Conservation (phyloP, 257 asterid genomes). For the Ophiorrhiza pumila region DNA sequence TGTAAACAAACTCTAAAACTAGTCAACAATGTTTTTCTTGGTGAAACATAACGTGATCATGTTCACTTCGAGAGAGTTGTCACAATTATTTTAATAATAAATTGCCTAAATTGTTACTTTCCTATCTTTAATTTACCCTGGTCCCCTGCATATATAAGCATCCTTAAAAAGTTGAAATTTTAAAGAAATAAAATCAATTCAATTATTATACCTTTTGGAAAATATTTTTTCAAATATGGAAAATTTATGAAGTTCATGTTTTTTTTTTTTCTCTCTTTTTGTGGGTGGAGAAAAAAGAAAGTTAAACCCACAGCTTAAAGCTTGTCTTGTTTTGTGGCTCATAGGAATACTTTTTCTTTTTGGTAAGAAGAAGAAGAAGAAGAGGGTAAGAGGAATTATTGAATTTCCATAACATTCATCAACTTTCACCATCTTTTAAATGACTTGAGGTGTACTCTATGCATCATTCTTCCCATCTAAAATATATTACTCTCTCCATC, state of each 20-base stretch:
- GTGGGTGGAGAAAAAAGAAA: neutral
- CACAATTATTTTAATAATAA: no score
- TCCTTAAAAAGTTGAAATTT: no score
- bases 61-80: no score
- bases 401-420: neutral
- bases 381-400: neutral
- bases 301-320: slow-evolving; percentile 1
- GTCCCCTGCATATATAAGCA: neutral
- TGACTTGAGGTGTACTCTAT: slow-evolving; percentile 64
- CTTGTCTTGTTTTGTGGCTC: slow-evolving; percentile 8
- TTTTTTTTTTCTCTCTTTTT: neutral
- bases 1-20: no score
- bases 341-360: neutral
- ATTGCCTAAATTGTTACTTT: no score
- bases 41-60: no score
- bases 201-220: neutral
- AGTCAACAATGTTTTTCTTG: no score
- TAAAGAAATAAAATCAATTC: no score
- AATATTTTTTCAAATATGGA: neutral
- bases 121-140: no score
- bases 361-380: neutral
- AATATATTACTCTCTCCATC: neutral
- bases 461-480: slow-evolving; percentile 40
- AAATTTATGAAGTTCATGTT: neutral
- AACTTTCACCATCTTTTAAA: slow-evolving; percentile 19